These are phyloP conservation scores for Cymbopogon citratus DNA, from an alignment of 176 grass and related monocot genomes.

Conservation along the genomic window DNA sequence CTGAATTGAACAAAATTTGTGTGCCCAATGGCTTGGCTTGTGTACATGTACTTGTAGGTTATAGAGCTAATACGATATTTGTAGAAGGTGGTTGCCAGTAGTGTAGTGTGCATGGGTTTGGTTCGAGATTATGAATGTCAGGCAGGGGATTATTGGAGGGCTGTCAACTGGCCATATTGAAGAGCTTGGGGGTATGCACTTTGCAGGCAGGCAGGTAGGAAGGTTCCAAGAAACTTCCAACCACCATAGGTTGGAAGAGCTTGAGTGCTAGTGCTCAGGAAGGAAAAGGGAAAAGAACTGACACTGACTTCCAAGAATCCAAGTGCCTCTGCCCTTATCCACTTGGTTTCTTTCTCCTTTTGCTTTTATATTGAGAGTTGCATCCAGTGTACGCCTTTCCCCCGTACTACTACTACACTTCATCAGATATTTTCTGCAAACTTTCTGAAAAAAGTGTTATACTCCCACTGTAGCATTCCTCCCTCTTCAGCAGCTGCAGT, in stretches of 20 bases:
- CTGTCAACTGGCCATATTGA: not conserved
- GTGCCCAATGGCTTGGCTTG: not conserved
- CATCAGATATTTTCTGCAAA: not conserved
- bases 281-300: not conserved
- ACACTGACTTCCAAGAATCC: not conserved
- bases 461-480: not conserved
- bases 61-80: not conserved
- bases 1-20: not conserved
- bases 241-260: not conserved
- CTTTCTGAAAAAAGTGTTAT: not conserved
- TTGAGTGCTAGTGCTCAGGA: not conserved
- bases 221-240: conserved; percentile 4
- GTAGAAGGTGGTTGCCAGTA: not conserved
- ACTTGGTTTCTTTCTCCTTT: not conserved
- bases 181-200: not conserved
- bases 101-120: not conserved
- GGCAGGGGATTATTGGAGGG: not conserved
- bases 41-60: not conserved
- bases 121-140: not conserved
- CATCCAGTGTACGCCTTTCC: not conserved
- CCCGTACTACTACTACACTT: not conserved
- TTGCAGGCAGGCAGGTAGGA: not conserved
- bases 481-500: not conserved
- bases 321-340: not conserved
- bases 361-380: not conserved